Conservation (phyloP, 2,329 filamentous ascomycete genomes). For the Alternaria angustiovoidea region DNA sequence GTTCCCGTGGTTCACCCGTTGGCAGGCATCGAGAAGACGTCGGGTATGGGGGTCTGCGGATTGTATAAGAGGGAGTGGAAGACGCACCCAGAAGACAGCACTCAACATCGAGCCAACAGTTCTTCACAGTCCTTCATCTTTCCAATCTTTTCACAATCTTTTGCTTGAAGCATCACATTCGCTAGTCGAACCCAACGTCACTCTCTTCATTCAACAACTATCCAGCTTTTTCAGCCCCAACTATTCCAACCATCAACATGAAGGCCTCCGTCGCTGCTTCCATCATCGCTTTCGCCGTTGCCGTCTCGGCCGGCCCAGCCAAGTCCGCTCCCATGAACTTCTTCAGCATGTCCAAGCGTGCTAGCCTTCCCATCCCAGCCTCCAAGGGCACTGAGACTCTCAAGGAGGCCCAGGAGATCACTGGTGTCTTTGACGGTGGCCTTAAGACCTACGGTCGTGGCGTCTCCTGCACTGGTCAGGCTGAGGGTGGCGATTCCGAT, state of each 20-base stretch:
- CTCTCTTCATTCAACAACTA: conserved; percentile 12
- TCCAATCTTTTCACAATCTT: conserved; percentile 16
- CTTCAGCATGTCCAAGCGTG: conserved; percentile 41
- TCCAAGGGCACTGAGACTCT: conserved; percentile 41
- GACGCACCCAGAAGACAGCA: conserved; percentile 16
- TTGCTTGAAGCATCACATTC: conserved; percentile 36
- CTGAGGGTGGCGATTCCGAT: conserved; percentile 56
- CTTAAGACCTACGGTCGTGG: conserved; percentile 47
- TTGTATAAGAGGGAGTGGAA: conserved; percentile 22
- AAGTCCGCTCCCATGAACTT: conserved; percentile 22
- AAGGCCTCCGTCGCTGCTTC: conserved; percentile 40
- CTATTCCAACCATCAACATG: conserved; percentile 35
- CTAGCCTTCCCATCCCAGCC: conserved; percentile 38
- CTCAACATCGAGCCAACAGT: conserved; percentile 30
- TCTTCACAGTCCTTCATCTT: conserved; percentile 14
- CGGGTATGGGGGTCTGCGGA: not conserved
- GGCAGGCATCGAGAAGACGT: not conserved
- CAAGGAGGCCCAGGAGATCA: conserved; percentile 31
- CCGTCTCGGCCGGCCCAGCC: conserved; percentile 38
- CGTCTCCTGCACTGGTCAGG: conserved; percentile 52
- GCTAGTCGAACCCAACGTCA: conserved; percentile 27
- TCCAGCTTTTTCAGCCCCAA: conserved; percentile 17
- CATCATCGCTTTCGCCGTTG: conserved; percentile 37
- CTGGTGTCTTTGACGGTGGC: conserved; percentile 43
- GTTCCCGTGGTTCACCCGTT: not conserved